phyloP scores from a whole-genome alignment of 2,329 filamentous ascomycete genomes.

The Coleophoma eucalyptorum region DNA sequence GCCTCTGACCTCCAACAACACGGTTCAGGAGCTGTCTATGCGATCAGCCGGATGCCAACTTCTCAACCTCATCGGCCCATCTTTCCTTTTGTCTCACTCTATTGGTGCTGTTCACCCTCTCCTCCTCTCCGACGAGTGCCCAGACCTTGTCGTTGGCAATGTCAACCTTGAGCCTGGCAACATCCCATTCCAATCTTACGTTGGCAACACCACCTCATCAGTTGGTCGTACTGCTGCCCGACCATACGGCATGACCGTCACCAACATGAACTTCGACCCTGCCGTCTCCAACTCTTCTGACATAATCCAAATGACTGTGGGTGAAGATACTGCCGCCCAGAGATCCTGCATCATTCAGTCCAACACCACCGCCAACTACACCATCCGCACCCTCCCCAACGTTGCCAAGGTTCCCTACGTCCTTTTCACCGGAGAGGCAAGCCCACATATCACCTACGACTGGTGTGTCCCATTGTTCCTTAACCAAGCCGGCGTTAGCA shows the following conservation, averaged over 20 bases:
- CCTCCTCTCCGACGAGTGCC: constrained; percentile 23
- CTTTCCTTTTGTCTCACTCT: constrained; percentile 29
- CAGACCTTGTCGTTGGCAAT: constrained; percentile 20
- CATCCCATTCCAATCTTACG: constrained; percentile 18
- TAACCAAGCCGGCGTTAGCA: constrained; percentile 17
- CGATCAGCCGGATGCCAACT: constrained; percentile 25
- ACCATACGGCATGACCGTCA: constrained; percentile 15
- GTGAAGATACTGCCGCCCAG: constrained; percentile 14
- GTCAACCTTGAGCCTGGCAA: constrained; percentile 25
- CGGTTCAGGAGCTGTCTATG: constrained; percentile 24
- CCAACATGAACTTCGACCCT: constrained; percentile 17
- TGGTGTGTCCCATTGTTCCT: constrained; percentile 24
- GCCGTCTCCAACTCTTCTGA: constrained; percentile 13
- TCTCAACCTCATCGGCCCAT: constrained; percentile 22
- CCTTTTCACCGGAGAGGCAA: constrained; percentile 26
- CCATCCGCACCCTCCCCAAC: constrained; percentile 15
- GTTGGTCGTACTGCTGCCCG: constrained; percentile 12
- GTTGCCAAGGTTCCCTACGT: constrained; percentile 26
- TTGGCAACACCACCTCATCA: constrained; percentile 12
- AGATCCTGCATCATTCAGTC: constrained; percentile 20
- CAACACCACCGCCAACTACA: constrained; percentile 10
- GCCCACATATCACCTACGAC: constrained; percentile 27
- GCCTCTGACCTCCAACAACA: constrained; percentile 24
- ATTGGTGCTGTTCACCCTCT: constrained; percentile 19
- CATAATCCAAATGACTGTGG: constrained; percentile 12